Percentiles rank a stretch among this genome's conserved stretches.
These are phyloP conservation scores for Hibiscus syriacus DNA, from an alignment of 345 rosid genomes.

Conservation along the genomic window DNA sequence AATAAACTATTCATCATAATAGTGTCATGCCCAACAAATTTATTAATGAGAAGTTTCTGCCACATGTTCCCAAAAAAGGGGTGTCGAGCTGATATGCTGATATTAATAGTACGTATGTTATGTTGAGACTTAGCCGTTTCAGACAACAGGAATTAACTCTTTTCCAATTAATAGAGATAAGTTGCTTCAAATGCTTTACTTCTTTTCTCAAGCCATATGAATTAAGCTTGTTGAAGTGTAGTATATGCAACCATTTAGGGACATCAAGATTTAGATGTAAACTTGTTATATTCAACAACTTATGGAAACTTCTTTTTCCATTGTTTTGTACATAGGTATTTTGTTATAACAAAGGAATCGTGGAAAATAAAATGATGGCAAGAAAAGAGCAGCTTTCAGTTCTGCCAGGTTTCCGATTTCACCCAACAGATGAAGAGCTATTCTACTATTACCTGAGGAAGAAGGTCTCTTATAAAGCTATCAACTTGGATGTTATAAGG, in stretches of 20 bases:
- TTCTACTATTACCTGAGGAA: no score
- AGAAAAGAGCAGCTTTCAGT: no score
- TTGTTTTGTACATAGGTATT: no score
- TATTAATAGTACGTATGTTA: no score
- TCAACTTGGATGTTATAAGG: no score
- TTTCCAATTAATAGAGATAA: conserved; percentile 83
- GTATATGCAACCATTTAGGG: no score
- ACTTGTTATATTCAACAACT: conserved; percentile 66
- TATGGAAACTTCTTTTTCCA: conserved; percentile 47
- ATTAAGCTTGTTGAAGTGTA: conserved; percentile 65
- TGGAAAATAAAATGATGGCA: no score
- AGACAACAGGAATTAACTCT: conserved; percentile 91
- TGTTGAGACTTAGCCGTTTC: conserved; percentile 80
- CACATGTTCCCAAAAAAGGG: conserved; percentile 99
- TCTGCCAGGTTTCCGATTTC: no score
- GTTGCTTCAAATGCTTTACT: conserved; percentile 81
- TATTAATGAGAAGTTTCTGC: conserved; percentile 97
- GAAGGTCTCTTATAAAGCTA: no score
- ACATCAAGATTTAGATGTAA: conserved; percentile 62
- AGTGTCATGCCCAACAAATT: no score
- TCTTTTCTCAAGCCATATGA: conserved; percentile 71
- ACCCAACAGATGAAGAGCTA: no score
- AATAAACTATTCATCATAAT: conserved; percentile 97
- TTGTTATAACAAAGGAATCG: no score
- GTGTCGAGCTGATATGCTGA: conserved; percentile 86